Evolutionary conservation across 352 stramenopile species (phyloP), one percentile per base, ranked within the genome.

Genomic region (Globisporangium irregulare): DNA sequence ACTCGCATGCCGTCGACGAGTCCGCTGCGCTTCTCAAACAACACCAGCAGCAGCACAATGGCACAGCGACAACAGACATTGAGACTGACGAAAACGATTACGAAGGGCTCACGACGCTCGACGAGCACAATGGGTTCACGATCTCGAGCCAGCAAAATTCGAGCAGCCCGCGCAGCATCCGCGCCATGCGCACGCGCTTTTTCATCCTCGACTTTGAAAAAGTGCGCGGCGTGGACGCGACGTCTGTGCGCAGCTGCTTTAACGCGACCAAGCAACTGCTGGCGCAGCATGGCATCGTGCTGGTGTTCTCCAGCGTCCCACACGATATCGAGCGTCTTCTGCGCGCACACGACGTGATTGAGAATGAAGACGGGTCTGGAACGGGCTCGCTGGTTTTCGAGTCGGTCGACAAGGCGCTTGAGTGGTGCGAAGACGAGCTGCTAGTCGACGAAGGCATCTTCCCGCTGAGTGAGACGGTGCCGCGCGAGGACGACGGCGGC

Each of bases 201-300:
- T 91, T 97, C 68, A 93, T 97, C 59, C 67, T 97, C 25, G 90
- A 97, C 73, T 97, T 97, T 76, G 84, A 92, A 27, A 87, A 86
- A 38, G 90, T 97, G 24, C 90, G 87, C 29, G 90, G 90, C 22
- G 92, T 97, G n/a, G 90, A 97, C 56, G 89, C 87, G 5, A 97
- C 90, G 22, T 88, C 90, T 12, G 87, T 95, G 34, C 82, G 87
- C n/a, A 93, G 79, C 14, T 94, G 87, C 69, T 95, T 96, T 75
- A 90, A 93, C 57, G 86, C 83, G 46, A 96, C 84, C 57, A 93
- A 94, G 72, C 86, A 94, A 53, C 65, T 96, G 15, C 70, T 94
- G 18, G 76, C 73, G 12, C 82, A 94, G 67, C 85, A 96, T 58
- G 88, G 88, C 29, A 88, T 96, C 62, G 70, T 70, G 25, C 74